A percentile compares a stretch with the other conserved stretches of the same genome.
Evolutionary conservation across 1,284 basidiomycete genomes (phyloP).

Genomic region (Tilletia setariae): DNA sequence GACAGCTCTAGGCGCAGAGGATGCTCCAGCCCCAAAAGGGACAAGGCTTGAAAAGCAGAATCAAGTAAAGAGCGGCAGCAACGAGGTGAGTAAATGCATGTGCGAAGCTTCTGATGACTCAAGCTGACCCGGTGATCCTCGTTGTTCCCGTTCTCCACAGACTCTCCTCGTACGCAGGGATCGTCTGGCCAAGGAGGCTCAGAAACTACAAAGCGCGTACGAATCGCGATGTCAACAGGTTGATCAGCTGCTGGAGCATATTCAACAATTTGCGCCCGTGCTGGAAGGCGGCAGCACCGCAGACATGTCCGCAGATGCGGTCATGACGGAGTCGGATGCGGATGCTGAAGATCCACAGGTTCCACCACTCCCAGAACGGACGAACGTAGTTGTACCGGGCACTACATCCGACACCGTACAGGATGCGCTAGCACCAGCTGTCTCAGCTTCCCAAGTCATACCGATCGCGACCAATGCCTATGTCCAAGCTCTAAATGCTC

Average conservation of each 20-base stretch:
- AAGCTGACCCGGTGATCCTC: not conserved
- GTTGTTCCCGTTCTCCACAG: not conserved
- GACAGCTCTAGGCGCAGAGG: not conserved
- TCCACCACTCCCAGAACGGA: not conserved
- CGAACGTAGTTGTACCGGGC: not conserved
- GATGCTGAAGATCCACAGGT: not conserved
- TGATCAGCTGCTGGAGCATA: not conserved
- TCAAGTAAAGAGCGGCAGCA: not conserved
- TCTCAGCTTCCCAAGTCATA: not conserved
- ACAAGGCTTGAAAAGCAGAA: not conserved
- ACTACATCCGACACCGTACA: not conserved
- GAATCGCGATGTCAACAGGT: not conserved
- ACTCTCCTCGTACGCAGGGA: not conserved
- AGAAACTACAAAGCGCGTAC: not conserved
- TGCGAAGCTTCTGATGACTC: too few species aligned
- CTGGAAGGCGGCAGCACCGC: not conserved
- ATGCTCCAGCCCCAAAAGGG: not conserved
- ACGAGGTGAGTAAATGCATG: constrained; percentile 10
- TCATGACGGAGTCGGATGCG: not conserved
- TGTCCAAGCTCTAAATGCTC: not conserved
- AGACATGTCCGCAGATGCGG: not conserved
- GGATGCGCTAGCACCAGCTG: not conserved
- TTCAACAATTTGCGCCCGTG: not conserved
- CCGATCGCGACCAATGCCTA: not conserved
- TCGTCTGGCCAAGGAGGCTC: not conserved